Base-by-base conservation (phyloP, 306 rosid species). In the Rosa persica region DNA sequence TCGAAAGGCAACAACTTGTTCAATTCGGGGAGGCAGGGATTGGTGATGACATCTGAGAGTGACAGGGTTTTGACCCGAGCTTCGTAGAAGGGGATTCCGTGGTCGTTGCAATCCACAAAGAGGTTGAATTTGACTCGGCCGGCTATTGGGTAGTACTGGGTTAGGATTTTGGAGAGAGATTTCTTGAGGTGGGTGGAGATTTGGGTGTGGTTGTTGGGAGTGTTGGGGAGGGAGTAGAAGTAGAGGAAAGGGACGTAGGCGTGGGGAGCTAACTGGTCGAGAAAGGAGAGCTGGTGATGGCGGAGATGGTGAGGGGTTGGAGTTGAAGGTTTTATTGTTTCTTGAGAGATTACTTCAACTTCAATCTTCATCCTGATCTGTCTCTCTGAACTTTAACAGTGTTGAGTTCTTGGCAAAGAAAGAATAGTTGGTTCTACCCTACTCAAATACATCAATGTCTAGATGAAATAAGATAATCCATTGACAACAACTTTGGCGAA, bases 51-150 rank as follows among this genome's bases (percentile, higher is more conserved):
- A 5, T 88, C 91, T 0, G 48, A 69, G 2, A 92, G 62, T 1
- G 60, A 83, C 7, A 61, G 49, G 54, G 67, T 47, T n/a, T 72
- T 78, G 7, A 85, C 90, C 27, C 66, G 83, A 2, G 90, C 79
- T 85, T 77, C 86, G 0, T 34, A 13, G 70, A 57, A 92, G 15
- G 89, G 85, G 23, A 87, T 43, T 20, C 97, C 94, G 9, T 78
- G 54, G 65, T 85, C 93, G n/a, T 65, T 81, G 80, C 97, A 89
- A 22, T 84, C 12, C 3, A 90, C 55, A 77, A 73, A 82, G 12
- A 22, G 40, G 8, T 74, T 74, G 15, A 11, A 48, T 5, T 16
- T 55, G 73, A 87, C 19, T 80, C 89, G 64, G 1, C 91, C 94
- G 0, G 89, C 90, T 0, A 92, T 83, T 0, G 89, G 89, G 64